Evolutionary conservation across 768 basidiomycete genomes (phyloP).

Genomic region (Leccinum incarnatum): DNA sequence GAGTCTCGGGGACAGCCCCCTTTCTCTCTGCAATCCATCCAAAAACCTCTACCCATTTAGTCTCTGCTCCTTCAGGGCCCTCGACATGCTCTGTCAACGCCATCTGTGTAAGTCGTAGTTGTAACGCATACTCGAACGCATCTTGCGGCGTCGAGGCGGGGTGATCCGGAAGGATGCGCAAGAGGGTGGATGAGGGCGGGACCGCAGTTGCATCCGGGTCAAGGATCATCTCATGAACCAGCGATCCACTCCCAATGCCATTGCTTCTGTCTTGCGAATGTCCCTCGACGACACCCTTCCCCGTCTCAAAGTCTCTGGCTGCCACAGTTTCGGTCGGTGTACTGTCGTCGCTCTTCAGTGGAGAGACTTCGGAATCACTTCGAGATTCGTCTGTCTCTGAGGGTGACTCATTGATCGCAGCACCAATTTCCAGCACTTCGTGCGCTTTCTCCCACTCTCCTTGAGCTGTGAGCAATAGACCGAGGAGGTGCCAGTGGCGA

Average conservation of each 20-base stretch:
- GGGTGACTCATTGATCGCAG: conserved; percentile 49
- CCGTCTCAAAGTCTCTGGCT: conserved; percentile 13
- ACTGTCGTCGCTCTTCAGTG: conserved; percentile 11
- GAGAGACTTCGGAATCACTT: conserved; percentile 22
- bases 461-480: conserved; percentile 70
- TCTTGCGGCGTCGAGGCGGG: conserved; percentile 52
- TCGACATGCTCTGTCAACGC: conserved; percentile 79
- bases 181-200: conserved; percentile 42
- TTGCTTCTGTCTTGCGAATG: neutral
- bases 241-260: neutral
- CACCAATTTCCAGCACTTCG: conserved; percentile 76
- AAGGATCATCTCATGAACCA: conserved; percentile 28
- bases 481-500: conserved; percentile 90
- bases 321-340: neutral
- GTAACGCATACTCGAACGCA: conserved; percentile 73
- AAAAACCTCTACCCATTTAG: conserved; percentile 82
- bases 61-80: conserved; percentile 80
- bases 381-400: conserved; percentile 34
- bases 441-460: conserved; percentile 79
- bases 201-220: conserved; percentile 28
- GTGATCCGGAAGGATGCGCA: conserved; percentile 46
- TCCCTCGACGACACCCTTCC: conserved; percentile 2
- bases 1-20: conserved; percentile 29
- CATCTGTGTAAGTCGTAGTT: conserved; percentile 84
- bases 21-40: conserved; percentile 75